These are phyloP conservation scores for Naganishia kalamii DNA, from an alignment of 768 basidiomycete species.

Conservation along the genomic window DNA sequence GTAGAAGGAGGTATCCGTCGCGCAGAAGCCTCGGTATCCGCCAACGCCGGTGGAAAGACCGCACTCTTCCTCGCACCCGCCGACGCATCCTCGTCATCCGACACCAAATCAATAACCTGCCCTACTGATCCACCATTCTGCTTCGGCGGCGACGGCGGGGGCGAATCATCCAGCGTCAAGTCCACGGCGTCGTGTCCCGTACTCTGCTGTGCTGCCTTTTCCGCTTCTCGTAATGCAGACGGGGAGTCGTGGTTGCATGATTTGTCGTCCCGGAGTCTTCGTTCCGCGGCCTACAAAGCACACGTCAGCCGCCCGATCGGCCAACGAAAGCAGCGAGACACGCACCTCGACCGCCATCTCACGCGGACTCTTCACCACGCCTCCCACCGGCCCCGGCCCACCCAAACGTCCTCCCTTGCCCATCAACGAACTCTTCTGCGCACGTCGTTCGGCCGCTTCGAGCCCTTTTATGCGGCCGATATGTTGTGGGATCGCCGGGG, in stretches of 20 bases:
- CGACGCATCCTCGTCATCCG: background rate
- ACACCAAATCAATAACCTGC: conserved; percentile 45
- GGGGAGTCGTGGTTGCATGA: conserved; percentile 51
- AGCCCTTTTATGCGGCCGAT: conserved; percentile 63
- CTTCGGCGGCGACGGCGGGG: background rate
- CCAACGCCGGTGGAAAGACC: background rate
- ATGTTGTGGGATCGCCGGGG: conserved; percentile 63
- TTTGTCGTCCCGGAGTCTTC: conserved; percentile 66
- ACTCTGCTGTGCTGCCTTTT: conserved; percentile 65
- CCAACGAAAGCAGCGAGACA: conserved; percentile 12
- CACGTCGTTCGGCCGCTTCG: conserved; percentile 72
- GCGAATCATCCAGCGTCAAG: conserved; percentile 2
- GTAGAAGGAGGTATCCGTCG: background rate
- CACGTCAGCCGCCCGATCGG: background rate
- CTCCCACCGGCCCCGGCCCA: conserved; percentile 48
- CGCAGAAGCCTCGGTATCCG: conserved; percentile 14
- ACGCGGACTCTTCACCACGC: conserved; percentile 55
- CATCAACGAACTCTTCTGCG: conserved; percentile 50
- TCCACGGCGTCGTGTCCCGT: conserved; percentile 54
- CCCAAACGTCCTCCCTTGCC: conserved; percentile 59
- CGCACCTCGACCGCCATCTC: conserved; percentile 68
- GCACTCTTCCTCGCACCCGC: conserved; percentile 13
- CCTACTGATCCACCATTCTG: conserved; percentile 30
- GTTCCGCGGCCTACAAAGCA: conserved; percentile 69
- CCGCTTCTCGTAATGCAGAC: conserved; percentile 49